phyloP scores from a whole-genome alignment of 208 protist species.

The Wallacemonas sp. region DNA sequence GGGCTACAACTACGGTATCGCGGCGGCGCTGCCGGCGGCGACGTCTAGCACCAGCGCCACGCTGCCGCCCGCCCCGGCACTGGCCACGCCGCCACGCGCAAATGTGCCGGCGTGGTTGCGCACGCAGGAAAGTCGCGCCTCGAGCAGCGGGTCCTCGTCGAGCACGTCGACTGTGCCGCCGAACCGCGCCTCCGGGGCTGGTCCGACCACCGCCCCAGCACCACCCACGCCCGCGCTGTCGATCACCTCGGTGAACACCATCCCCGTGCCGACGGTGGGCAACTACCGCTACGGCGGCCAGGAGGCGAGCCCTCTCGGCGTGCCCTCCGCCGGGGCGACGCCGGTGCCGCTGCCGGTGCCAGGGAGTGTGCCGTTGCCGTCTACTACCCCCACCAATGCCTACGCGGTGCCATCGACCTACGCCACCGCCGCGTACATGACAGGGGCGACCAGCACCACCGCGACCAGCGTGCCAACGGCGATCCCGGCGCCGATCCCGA shows the following conservation, averaged over 20 bases:
- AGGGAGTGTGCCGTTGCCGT: background rate
- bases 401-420: constrained; percentile 12
- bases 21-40: background rate
- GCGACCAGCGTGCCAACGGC: background rate
- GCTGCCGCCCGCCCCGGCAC: constrained; percentile 5
- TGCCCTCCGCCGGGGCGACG: background rate
- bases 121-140: background rate
- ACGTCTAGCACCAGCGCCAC: constrained; percentile 5
- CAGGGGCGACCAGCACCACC: constrained; percentile 1
- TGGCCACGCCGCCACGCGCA: background rate
- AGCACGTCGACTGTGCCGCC: constrained; percentile 16
- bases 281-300: background rate
- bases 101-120: constrained; percentile 15
- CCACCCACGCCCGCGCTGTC: background rate
- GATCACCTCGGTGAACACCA: background rate
- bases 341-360: background rate
- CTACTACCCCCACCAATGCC: background rate
- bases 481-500: background rate
- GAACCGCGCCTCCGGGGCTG: background rate
- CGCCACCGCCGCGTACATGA: constrained; percentile 26
- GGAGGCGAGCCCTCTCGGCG: background rate
- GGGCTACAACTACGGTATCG: constrained; percentile 11
- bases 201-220: background rate
- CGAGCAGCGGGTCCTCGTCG: constrained; percentile 12
- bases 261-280: no score